Percentiles rank a stretch among this genome's conserved stretches.
phyloP scores from a whole-genome alignment of 1,284 basidiomycete genomes.

The Cerioporus squamosus region DNA sequence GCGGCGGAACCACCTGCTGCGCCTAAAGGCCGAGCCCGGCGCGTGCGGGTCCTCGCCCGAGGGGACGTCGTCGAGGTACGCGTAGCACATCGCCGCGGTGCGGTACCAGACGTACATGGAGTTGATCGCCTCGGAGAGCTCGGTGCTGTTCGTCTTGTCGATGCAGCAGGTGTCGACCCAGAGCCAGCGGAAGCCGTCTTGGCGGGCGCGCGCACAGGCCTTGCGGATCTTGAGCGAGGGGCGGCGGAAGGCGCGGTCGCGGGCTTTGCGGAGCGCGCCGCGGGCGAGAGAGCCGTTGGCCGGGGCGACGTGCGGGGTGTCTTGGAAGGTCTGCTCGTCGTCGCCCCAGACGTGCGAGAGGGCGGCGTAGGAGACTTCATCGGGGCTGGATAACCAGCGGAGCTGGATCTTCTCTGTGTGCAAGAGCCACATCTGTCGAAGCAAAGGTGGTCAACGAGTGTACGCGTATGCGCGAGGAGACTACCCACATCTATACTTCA shows the following conservation, averaged over 20 bases:
- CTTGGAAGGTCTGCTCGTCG: conserved; percentile 14
- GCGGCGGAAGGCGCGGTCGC: conserved; percentile 1
- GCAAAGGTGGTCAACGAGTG: too few relatives aligned
- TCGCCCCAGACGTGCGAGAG: conserved; percentile 21
- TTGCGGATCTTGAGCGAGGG: conserved; percentile 14
- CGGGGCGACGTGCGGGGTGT: neutral
- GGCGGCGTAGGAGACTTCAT: conserved; percentile 18
- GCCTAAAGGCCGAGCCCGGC: conserved; percentile 9
- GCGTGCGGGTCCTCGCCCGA: conserved; percentile 6
- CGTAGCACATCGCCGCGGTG: conserved; percentile 22
- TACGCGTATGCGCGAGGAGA: too few relatives aligned
- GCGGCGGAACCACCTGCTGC: conserved; percentile 17
- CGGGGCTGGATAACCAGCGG: conserved; percentile 5
- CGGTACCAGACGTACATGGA: conserved; percentile 20
- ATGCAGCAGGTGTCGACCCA: conserved; percentile 24
- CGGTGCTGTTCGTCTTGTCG: conserved; percentile 20
- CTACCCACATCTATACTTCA: too few relatives aligned
- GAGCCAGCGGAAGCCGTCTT: conserved; percentile 16
- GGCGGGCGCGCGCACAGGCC: conserved; percentile 11
- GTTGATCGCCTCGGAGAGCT: conserved; percentile 25
- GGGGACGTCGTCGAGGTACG: conserved; percentile 19
- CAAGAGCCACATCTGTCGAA: conserved; percentile 15
- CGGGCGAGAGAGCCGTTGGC: neutral
- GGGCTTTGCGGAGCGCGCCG: neutral
- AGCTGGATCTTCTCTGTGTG: conserved; percentile 15